Evolutionary conservation across 2,329 filamentous ascomycete species (phyloP), one percentile per base, ranked within the genome.

Genomic region (Dactylella cylindrospora): DNA sequence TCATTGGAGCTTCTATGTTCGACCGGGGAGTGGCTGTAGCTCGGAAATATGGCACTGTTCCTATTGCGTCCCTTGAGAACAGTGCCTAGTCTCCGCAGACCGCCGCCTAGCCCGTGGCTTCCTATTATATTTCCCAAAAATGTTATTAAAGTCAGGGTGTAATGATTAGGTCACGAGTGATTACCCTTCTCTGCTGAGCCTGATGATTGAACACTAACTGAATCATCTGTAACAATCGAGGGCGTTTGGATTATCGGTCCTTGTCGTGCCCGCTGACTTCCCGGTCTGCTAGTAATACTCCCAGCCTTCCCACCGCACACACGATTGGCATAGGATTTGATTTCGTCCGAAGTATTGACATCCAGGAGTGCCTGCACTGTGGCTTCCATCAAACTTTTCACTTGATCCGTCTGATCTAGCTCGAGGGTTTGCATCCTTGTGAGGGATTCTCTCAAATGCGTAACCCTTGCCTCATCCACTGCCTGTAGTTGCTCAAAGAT

Each of bases 361-460:
- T 95, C 93, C 44, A 98, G 78, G 67, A 97, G 79, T 6, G 84
- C 79, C 67, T 88, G 89, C 54, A 98, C 76, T 20, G 88, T 88
- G 62, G 84, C 83, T 71, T 93, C 90, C 20, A 89, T 84, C 9
- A 84, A 83, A 59, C 82, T 77, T 65, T 88, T 83, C 62, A 80
- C 84, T 54, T 86, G 81, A 72, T 95, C 87, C 12, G 91, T 83
- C 67, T 88, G 83, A 71, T 98, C 93, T 22, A 88, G 82, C 72
- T 97, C 91, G 71, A 95, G 86, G 0, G 93, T 98, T 73, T 95
- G 85, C 68, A 91, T 86, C 70, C 96, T 90, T 0, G 93, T 97
- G 61, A 98, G 79, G 32, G 88, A 81, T 73, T 97, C 91, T 64
- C 91, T 86, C 59, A 98, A 78, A 70, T 94, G 86, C 72, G 96